These are phyloP conservation scores for Solidago caesia DNA, from an alignment of 129 eudicot species.

Conservation along the genomic window DNA sequence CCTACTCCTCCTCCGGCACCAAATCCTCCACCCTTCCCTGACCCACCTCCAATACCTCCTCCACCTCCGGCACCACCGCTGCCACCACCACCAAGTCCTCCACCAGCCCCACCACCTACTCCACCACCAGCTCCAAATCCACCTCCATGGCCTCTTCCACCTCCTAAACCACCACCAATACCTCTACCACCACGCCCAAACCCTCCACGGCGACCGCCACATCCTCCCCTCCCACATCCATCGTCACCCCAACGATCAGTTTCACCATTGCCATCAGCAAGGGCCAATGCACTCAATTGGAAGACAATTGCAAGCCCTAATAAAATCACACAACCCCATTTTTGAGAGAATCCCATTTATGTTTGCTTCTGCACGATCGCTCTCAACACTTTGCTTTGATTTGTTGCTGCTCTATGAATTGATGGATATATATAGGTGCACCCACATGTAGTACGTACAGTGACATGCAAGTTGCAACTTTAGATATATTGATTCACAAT, in stretches of 20 bases:
- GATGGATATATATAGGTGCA: background rate
- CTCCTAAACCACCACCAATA: slow-evolving; percentile 40
- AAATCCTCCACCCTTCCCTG: slow-evolving; percentile 32
- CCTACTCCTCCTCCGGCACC: slow-evolving; percentile 50
- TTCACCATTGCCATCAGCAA: slow-evolving; percentile 33
- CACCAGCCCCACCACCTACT: slow-evolving; percentile 37
- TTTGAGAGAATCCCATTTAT: slow-evolving; percentile 37
- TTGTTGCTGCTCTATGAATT: slow-evolving; percentile 14
- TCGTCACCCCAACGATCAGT: slow-evolving; percentile 41
- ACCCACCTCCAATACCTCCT: slow-evolving; percentile 45
- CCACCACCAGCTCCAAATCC: slow-evolving; percentile 47
- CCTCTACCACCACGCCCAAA: slow-evolving; percentile 38
- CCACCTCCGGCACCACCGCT: slow-evolving; percentile 44
- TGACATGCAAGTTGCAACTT: slow-evolving; percentile 33
- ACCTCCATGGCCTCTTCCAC: slow-evolving; percentile 43
- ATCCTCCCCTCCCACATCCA: slow-evolving; percentile 34
- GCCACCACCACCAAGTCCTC: slow-evolving; percentile 40
- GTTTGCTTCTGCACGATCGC: background rate
- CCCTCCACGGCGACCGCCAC: slow-evolving; percentile 34
- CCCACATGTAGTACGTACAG: background rate
- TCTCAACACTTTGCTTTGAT: background rate
- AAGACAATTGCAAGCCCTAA: slow-evolving; percentile 40
- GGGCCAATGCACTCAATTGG: slow-evolving; percentile 42
- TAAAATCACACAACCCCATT: slow-evolving; percentile 39
- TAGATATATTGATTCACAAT: slow-evolving; percentile 19